phyloP scores from a whole-genome alignment of 768 basidiomycete genomes.

The Lactarius hatsudake region DNA sequence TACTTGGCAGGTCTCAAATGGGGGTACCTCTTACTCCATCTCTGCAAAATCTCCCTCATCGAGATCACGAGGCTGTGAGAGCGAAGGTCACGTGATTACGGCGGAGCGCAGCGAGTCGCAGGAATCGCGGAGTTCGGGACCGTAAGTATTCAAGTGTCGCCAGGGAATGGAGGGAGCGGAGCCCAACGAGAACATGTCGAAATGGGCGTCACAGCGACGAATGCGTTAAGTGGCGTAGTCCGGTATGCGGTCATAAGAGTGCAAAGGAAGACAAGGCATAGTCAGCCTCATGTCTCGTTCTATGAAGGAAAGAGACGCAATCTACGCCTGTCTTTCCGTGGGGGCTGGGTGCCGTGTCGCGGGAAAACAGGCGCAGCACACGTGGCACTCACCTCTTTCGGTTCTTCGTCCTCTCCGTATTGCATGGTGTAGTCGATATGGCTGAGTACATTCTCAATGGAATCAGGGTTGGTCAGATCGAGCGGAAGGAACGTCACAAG shows the following conservation, averaged over 20 bases:
- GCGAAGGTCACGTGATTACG: slow-evolving; percentile 9
- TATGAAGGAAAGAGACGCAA: slow-evolving; percentile 16
- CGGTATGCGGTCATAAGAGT: slow-evolving; percentile 14
- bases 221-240: slow-evolving; percentile 21
- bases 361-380: slow-evolving; percentile 7
- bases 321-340: slow-evolving; percentile 15
- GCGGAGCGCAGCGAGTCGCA: background rate
- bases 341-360: slow-evolving; percentile 5
- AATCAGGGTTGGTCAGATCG: slow-evolving; percentile 86
- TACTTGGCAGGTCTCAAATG: slow-evolving; percentile 2
- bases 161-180: slow-evolving; percentile 2
- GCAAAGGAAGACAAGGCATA: slow-evolving; percentile 10
- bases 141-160: background rate
- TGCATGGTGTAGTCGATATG: slow-evolving; percentile 99
- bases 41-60: slow-evolving; percentile 91
- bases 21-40: slow-evolving; percentile 47
- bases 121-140: background rate
- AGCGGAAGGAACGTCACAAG: slow-evolving; percentile 95
- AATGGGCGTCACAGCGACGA: slow-evolving; percentile 13
- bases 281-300: slow-evolving; percentile 17
- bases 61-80: slow-evolving; percentile 78
- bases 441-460: slow-evolving; percentile 84
- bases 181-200: slow-evolving; percentile 5
- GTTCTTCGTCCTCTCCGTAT: slow-evolving; percentile 98
- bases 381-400: slow-evolving; percentile 67